Evolutionary conservation across 371 early-diverging fungal genomes (phyloP).

Genomic region (Globomyces sp.): DNA sequence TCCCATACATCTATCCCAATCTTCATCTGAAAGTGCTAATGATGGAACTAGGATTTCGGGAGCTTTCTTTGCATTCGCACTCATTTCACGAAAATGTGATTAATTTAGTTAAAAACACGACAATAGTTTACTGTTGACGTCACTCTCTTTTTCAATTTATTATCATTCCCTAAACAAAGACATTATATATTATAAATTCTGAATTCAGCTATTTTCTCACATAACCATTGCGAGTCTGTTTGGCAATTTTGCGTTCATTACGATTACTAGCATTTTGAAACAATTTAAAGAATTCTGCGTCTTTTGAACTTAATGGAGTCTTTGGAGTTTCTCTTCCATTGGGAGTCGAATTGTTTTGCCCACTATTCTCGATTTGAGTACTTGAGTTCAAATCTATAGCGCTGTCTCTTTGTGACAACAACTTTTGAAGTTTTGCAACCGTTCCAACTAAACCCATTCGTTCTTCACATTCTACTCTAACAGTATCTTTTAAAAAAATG

Average conservation of each 20-base stretch:
- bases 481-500: slow-evolving; percentile 47
- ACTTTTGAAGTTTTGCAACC: slow-evolving; percentile 24
- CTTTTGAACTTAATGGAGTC: background rate
- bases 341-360: background rate
- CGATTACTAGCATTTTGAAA: slow-evolving; percentile 2
- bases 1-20: slow-evolving; percentile 28
- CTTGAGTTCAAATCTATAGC: background rate
- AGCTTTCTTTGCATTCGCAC: slow-evolving; percentile 26
- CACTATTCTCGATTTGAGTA: background rate
- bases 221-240: background rate
- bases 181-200: background rate
- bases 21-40: slow-evolving; percentile 32
- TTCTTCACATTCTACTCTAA: slow-evolving; percentile 54
- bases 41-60: slow-evolving; percentile 19
- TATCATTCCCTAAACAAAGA: background rate
- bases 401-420: background rate
- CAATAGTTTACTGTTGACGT: background rate
- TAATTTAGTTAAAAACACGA: background rate
- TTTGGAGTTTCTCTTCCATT: background rate
- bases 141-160: background rate
- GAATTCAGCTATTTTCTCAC: background rate
- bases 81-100: slow-evolving; percentile 20
- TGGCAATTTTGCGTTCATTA: background rate
- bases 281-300: slow-evolving; percentile 5
- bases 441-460: slow-evolving; percentile 43